Percentiles rank a stretch among this genome's conserved stretches.
Conservation (phyloP, 2,329 filamentous ascomycete species). For the Epichloe sp. region DNA sequence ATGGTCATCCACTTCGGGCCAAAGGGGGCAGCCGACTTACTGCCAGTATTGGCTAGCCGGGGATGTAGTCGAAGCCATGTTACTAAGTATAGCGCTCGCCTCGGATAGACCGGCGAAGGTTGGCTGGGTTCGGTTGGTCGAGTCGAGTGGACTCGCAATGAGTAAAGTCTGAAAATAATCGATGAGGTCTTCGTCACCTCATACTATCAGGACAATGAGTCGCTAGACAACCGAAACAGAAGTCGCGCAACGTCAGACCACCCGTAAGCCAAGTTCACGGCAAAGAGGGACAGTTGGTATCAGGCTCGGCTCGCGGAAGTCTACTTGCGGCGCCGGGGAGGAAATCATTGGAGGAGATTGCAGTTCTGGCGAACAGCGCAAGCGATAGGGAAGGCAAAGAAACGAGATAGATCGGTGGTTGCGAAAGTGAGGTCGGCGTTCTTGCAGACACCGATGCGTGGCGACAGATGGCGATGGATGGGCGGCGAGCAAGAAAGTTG, state of each 20-base stretch:
- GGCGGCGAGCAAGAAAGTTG: neutral
- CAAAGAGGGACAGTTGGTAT: conserved; percentile 14
- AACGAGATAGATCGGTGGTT: neutral
- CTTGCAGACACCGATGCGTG: neutral
- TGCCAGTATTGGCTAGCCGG: conserved; percentile 26
- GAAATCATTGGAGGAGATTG: conserved; percentile 23
- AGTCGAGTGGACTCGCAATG: neutral
- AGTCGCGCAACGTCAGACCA: conserved; percentile 14
- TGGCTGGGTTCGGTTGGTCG: neutral
- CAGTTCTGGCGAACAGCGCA: conserved; percentile 7
- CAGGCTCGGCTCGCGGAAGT: conserved; percentile 24
- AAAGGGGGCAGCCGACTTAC: conserved; percentile 16
- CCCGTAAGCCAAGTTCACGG: conserved; percentile 21
- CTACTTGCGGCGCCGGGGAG: conserved; percentile 19
- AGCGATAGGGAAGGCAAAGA: neutral
- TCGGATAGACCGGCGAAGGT: conserved; percentile 4
- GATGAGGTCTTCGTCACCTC: conserved; percentile 17
- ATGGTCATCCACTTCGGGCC: neutral
- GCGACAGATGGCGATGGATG: neutral
- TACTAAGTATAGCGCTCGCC: neutral
- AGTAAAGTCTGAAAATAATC: conserved; percentile 4
- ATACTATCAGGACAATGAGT: conserved; percentile 21
- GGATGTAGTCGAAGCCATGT: conserved; percentile 9
- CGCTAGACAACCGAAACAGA: conserved; percentile 2
- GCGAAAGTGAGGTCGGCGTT: neutral